These are phyloP conservation scores for Colletotrichum gigasporum DNA, from an alignment of 2,329 filamentous ascomycete genomes.

Conservation along the genomic window DNA sequence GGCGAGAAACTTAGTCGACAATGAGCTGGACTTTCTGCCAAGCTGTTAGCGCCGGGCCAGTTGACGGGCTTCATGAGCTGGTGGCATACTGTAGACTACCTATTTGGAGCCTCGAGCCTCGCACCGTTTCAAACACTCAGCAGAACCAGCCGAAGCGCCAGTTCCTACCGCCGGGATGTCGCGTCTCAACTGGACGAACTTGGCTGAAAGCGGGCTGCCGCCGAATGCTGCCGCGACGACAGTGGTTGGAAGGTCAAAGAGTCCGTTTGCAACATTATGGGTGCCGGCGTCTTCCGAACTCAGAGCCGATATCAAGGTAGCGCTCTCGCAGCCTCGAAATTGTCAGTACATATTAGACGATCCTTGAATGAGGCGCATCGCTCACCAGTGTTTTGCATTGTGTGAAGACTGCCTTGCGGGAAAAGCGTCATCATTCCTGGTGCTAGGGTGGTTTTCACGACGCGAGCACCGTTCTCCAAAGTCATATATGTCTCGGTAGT, in stretches of 20 bases:
- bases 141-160: constrained; percentile 30
- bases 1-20: neutral
- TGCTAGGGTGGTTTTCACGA: constrained; percentile 49
- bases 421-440: constrained; percentile 60
- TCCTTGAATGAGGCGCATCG: neutral
- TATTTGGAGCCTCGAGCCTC: constrained; percentile 7
- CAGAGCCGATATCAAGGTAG: constrained; percentile 58
- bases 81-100: neutral
- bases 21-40: neutral
- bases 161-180: constrained; percentile 34
- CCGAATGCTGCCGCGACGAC: constrained; percentile 55
- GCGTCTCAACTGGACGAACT: constrained; percentile 33
- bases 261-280: constrained; percentile 53
- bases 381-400: constrained; percentile 59
- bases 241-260: constrained; percentile 51
- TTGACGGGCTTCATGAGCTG: neutral
- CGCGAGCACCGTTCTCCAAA: constrained; percentile 57
- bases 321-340: constrained; percentile 54
- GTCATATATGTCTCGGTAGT: constrained; percentile 61
- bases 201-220: constrained; percentile 31
- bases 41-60: neutral
- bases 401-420: constrained; percentile 55
- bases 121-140: constrained; percentile 29
- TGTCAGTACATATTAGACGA: neutral
- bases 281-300: constrained; percentile 60